Evolutionary conservation across 1,139 yeast species (phyloP), one percentile per base, ranked within the genome.

Genomic region (Blastobotrys serpentis): DNA sequence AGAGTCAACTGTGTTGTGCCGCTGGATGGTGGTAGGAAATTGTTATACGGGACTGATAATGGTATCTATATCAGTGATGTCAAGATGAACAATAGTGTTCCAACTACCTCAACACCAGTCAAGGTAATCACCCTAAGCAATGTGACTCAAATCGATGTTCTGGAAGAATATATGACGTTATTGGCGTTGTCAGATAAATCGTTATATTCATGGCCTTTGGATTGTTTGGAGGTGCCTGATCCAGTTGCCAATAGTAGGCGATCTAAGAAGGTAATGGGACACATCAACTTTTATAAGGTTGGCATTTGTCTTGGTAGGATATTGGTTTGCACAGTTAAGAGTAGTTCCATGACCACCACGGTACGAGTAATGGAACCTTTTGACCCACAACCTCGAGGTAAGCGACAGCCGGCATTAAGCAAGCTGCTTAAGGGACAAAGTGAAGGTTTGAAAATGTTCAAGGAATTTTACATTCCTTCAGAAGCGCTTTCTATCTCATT

Each of bases 401-500:
- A 67, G 46, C 76, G 72, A 57, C 73, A 73, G 52, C 73, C 74
- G 13, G 72, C 72, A 8, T 72, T 79, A 59, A 72, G 78, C 47
- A 79, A 84, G 56, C 64, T 75, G 43, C 64, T 78, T 55, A 67
- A 76, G 55, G 62, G 72, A 56, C 69, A 63, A 39, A 60, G 62
- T 56, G 70, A 74, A 54, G 69, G 76, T 67, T 81, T 82, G 67
- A 87, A 84, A 69, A 82, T 80, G 61, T 79, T 84, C 62, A 79
- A 80, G 62, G 98, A 92, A 62, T 83, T 90, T 38, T 75, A 76
- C 37, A 88, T 92, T 64, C 82, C 82, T 41, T 84, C 95, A 5
- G 98, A 92, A 59, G 96, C 96, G 2, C 84, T 90, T 26, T 86
- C 96, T 3, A 85, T 92, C 23, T 89, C 96, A 32, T 92, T 92